Conservation (phyloP, 1,284 basidiomycete species). For the Tilletia setariae region DNA sequence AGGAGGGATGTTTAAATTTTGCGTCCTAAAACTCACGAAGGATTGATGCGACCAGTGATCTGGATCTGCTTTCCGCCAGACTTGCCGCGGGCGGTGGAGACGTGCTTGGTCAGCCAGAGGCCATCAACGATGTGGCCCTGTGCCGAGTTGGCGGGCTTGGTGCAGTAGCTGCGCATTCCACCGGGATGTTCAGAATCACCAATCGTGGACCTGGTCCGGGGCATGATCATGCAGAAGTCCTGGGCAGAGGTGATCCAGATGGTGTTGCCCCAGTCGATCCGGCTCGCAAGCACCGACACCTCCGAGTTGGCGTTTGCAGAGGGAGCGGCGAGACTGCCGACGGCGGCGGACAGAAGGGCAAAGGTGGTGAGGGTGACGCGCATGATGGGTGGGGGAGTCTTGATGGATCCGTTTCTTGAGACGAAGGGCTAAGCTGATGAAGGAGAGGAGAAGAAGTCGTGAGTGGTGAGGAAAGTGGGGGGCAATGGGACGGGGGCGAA, state of each 20-base stretch:
- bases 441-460: neutral
- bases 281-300: conserved; percentile 2
- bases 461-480: neutral
- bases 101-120: neutral
- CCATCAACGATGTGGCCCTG: conserved; percentile 3
- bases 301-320: neutral
- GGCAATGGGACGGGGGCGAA: no score
- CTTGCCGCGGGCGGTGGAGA: conserved; percentile 2
- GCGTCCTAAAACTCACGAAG: conserved; percentile 15
- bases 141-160: neutral
- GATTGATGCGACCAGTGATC: conserved; percentile 34
- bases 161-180: conserved; percentile 16
- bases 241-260: conserved; percentile 24
- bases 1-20: no score
- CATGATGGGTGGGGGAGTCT: neutral
- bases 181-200: conserved; percentile 27
- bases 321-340: conserved; percentile 1
- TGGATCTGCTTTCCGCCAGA: conserved; percentile 20
- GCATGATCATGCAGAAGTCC: conserved; percentile 28
- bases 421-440: neutral
- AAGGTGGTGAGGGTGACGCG: neutral
- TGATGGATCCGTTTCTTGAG: neutral
- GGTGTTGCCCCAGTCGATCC: conserved; percentile 19
- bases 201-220: conserved; percentile 17
- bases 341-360: neutral